These are phyloP conservation scores for Boeremia exigua DNA, from an alignment of 2,329 filamentous ascomycete species.

Conservation along the genomic window DNA sequence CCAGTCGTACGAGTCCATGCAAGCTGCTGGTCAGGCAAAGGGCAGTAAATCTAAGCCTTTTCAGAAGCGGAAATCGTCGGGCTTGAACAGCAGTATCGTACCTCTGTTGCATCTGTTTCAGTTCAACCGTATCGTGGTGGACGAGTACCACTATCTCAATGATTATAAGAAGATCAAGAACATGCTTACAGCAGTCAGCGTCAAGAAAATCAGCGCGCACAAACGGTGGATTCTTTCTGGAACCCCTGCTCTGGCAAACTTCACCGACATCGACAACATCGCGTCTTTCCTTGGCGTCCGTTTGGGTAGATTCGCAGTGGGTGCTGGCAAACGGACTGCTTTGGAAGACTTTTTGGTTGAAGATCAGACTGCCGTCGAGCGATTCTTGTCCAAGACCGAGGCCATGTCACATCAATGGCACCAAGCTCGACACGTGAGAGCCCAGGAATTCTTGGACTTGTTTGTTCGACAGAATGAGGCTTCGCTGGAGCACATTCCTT, in stretches of 20 bases:
- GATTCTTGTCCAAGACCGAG: slow-evolving; percentile 61
- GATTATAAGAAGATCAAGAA: slow-evolving; percentile 41
- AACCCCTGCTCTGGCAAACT: slow-evolving; percentile 64
- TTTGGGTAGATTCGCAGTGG: slow-evolving; percentile 61
- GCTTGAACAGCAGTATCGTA: background rate
- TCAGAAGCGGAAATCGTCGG: slow-evolving; percentile 1
- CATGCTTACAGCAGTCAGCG: slow-evolving; percentile 37
- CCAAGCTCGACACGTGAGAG: slow-evolving; percentile 56
- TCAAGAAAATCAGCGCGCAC: slow-evolving; percentile 56
- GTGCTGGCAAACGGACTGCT: slow-evolving; percentile 50
- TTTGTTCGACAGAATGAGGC: slow-evolving; percentile 57
- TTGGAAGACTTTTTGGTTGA: slow-evolving; percentile 50
- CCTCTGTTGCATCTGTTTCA: slow-evolving; percentile 64
- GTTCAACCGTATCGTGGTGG: slow-evolving; percentile 67
- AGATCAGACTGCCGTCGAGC: slow-evolving; percentile 55
- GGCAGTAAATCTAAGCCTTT: background rate
- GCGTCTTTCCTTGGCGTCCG: slow-evolving; percentile 62
- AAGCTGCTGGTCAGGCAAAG: slow-evolving; percentile 2
- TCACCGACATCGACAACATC: slow-evolving; percentile 65
- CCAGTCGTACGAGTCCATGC: slow-evolving; percentile 22
- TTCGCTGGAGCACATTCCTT: slow-evolving; percentile 47
- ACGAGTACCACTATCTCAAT: slow-evolving; percentile 68
- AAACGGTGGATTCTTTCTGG: slow-evolving; percentile 69
- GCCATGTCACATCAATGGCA: slow-evolving; percentile 61
- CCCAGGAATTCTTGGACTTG: slow-evolving; percentile 61